These are phyloP conservation scores for Yamadazyma mexicana DNA, from an alignment of 1,139 yeast species.

Conservation along the genomic window DNA sequence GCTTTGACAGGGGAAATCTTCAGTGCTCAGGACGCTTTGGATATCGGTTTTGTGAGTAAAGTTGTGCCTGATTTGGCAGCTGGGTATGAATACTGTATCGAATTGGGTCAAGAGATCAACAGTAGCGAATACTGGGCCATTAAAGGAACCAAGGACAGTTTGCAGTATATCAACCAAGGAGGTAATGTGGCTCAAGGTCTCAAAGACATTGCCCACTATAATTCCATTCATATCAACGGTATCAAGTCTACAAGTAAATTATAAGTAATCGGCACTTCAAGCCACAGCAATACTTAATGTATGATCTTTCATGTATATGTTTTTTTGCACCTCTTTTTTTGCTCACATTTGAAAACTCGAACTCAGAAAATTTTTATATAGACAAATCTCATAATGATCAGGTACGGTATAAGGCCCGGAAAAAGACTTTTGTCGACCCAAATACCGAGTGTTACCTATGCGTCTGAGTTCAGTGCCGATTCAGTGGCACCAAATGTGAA, in stretches of 20 bases:
- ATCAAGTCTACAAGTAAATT: constrained; percentile 1
- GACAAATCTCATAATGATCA: constrained; percentile 6
- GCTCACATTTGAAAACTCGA: background rate
- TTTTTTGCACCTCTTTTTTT: background rate
- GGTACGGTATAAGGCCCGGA: constrained; percentile 10
- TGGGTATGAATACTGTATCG: constrained; percentile 51
- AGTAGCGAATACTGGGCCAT: constrained; percentile 58
- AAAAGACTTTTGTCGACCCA: constrained; percentile 8
- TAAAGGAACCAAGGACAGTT: constrained; percentile 60
- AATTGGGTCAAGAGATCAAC: constrained; percentile 53
- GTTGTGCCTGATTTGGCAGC: constrained; percentile 47
- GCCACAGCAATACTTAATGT: too few species aligned
- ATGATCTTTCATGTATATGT: too few species aligned
- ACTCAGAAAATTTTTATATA: constrained; percentile 8
- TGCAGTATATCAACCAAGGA: constrained; percentile 55
- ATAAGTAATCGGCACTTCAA: background rate
- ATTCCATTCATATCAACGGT: constrained; percentile 33
- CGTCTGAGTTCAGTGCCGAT: background rate
- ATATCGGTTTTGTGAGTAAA: constrained; percentile 54
- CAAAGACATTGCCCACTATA: constrained; percentile 52
- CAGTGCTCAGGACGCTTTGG: constrained; percentile 54
- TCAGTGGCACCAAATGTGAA: background rate
- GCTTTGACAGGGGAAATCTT: constrained; percentile 66
- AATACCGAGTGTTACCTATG: constrained; percentile 2
- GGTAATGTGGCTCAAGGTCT: constrained; percentile 50